phyloP scores from a whole-genome alignment of 208 protist species.

The Trypanosoma brucei region DNA sequence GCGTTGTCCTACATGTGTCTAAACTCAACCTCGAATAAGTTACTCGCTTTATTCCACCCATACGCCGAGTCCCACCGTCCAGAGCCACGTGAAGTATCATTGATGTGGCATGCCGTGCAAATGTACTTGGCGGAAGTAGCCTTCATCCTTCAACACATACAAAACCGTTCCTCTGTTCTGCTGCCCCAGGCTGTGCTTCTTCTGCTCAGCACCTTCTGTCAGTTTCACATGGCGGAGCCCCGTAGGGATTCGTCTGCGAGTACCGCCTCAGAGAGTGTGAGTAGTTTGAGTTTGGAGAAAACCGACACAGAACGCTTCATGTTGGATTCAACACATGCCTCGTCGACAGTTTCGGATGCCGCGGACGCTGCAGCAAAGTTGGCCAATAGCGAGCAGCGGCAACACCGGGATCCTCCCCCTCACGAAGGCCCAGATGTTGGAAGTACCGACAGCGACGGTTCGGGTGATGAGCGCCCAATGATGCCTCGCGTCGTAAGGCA shows the following conservation, averaged over 20 bases:
- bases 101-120: conserved; percentile 75
- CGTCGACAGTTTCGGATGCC: conserved; percentile 53
- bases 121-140: conserved; percentile 67
- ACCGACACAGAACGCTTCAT: conserved; percentile 79
- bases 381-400: conserved; percentile 24
- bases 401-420: conserved; percentile 22
- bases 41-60: conserved; percentile 44
- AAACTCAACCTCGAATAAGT: conserved; percentile 16
- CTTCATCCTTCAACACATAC: conserved; percentile 42
- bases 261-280: conserved; percentile 32
- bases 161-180: conserved; percentile 34
- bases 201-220: conserved; percentile 54
- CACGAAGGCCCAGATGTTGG: neutral
- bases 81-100: conserved; percentile 56
- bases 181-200: conserved; percentile 53
- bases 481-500: conserved; percentile 59
- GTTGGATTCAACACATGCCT: conserved; percentile 34
- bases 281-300: conserved; percentile 20
- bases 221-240: conserved; percentile 59
- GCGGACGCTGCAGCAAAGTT: conserved; percentile 31
- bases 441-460: conserved; percentile 6
- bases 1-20: conserved; percentile 24
- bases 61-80: conserved; percentile 47
- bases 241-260: conserved; percentile 35
- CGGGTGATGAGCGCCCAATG: conserved; percentile 14